phyloP scores from a whole-genome alignment of 2,329 filamentous ascomycete genomes.

The Arthrobotrys megalospora region DNA sequence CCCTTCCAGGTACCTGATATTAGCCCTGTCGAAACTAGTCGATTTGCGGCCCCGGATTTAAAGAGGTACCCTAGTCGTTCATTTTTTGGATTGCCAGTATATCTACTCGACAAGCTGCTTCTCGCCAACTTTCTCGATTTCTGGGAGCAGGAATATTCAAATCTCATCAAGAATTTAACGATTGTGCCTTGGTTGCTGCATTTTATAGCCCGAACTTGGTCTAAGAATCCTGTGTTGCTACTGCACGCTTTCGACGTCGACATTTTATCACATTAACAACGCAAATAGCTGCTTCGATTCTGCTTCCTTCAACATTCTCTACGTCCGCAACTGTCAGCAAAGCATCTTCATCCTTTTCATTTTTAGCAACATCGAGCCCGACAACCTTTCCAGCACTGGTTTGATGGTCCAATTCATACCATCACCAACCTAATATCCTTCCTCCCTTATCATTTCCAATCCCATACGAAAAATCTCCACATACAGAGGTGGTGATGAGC shows the following conservation, averaged over 20 bases:
- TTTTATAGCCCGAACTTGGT: conserved; percentile 37
- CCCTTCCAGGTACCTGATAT: conserved; percentile 28
- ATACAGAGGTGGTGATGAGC: conserved; percentile 47
- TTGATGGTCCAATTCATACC: conserved; percentile 35
- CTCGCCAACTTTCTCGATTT: conserved; percentile 16
- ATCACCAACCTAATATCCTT: conserved; percentile 23
- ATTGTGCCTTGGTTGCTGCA: conserved; percentile 18
- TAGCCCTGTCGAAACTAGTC: conserved; percentile 32
- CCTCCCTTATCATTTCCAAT: conserved; percentile 25
- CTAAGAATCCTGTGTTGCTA: conserved; percentile 46
- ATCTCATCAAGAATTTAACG: conserved; percentile 43
- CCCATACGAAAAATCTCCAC: conserved; percentile 28
- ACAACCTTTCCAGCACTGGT: conserved; percentile 22
- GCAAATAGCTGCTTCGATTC: conserved; percentile 22
- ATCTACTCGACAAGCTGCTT: conserved; percentile 26
- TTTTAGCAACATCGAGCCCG: conserved; percentile 14
- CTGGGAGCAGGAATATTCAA: conserved; percentile 31
- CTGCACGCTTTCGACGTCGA: conserved; percentile 42
- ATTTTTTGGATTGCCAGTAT: conserved; percentile 32
- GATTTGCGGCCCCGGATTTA: conserved; percentile 47
- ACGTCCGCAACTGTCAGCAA: conserved; percentile 21
- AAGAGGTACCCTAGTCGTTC: conserved; percentile 46
- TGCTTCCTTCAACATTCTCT: conserved; percentile 17
- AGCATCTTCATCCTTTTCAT: conserved; percentile 7
- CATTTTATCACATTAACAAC: conserved; percentile 58